These are phyloP conservation scores for Ogataea salicorniae DNA, from an alignment of 805 yeast species.

Conservation along the genomic window DNA sequence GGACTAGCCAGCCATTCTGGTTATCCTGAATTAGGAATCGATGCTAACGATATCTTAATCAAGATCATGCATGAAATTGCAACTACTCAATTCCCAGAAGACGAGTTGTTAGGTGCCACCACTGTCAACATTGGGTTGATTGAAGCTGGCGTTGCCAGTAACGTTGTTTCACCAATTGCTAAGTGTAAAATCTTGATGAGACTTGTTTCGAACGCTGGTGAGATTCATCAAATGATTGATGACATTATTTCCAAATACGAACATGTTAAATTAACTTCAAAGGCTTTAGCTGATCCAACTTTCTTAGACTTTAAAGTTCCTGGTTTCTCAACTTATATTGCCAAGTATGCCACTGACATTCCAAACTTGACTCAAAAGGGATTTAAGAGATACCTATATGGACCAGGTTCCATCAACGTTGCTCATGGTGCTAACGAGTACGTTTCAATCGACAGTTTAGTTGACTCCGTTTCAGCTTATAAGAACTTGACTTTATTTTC, in stretches of 20 bases:
- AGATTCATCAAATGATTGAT: constrained; percentile 33
- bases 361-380: constrained; percentile 35
- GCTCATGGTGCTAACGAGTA: constrained; percentile 58
- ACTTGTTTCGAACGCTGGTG: constrained; percentile 43
- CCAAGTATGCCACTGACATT: constrained; percentile 37
- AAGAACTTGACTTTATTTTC: constrained; percentile 34
- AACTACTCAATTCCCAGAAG: constrained; percentile 40
- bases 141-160: constrained; percentile 59
- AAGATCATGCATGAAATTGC: constrained; percentile 44
- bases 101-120: constrained; percentile 52
- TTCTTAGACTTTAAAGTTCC: constrained; percentile 53
- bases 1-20: constrained; percentile 66
- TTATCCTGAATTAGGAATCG: constrained; percentile 63
- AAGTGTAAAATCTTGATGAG: constrained; percentile 46
- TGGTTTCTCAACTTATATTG: constrained; percentile 49
- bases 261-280: constrained; percentile 7
- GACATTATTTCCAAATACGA: constrained; percentile 28
- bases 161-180: constrained; percentile 60
- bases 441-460: constrained; percentile 42
- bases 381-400: constrained; percentile 50
- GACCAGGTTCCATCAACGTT: constrained; percentile 59
- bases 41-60: constrained; percentile 53
- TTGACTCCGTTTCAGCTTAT: constrained; percentile 49
- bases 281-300: constrained; percentile 33
- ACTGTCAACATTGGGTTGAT: constrained; percentile 59